Evolutionary conservation across 495 filamentous ascomycete genomes (phyloP), one percentile per base, ranked within the genome.

Genomic region (Achaetomiella virescens): DNA sequence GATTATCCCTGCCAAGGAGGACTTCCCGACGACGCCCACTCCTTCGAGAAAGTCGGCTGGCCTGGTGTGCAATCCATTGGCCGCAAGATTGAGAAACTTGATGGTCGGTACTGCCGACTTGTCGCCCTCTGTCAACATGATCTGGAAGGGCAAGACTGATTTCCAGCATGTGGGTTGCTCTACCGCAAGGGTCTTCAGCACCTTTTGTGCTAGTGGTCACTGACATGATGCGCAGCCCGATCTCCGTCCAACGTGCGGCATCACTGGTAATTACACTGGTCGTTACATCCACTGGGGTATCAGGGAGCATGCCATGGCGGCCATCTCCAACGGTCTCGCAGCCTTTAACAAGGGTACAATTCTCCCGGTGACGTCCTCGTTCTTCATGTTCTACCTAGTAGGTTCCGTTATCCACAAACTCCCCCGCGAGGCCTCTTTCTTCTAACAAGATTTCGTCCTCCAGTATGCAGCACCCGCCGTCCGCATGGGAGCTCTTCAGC

Each of bases 71-170:
- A 47, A 47, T 17, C 44, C 24, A 5, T 11, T 47, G 24, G 44
- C 44, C 2, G 44, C 11, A 51, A 31, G 74, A 79, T 49, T 80
- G 9, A 64, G 69, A 14, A 73, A 66, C 22, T 76, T 84, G 62
- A 80, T 84, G 75, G 77, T 82, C 21, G 81, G 80, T 6, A 81
- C 79, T 0, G 81, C 81, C 5, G 81, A 85, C 60, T 67, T 85
- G 17, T 75, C 79, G 0, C 79, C 79, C 7, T 81, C 78, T 0
- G 78, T 82, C 4, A 77, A 81, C 66, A 80, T 81, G 77, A 72
- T 70, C 37, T 83, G 75, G 75, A 68, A 74, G n/a, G 75, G 64
- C 18, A 79, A 58, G 25, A 20, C 18, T 17, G 44, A 47, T 31
- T 47, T 47, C 25, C 44, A 47, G 14, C 44, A 47, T 47, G 44